Base-by-base conservation (phyloP, 2,329 filamentous ascomycete genomes). In the Beauveria caledonica region DNA sequence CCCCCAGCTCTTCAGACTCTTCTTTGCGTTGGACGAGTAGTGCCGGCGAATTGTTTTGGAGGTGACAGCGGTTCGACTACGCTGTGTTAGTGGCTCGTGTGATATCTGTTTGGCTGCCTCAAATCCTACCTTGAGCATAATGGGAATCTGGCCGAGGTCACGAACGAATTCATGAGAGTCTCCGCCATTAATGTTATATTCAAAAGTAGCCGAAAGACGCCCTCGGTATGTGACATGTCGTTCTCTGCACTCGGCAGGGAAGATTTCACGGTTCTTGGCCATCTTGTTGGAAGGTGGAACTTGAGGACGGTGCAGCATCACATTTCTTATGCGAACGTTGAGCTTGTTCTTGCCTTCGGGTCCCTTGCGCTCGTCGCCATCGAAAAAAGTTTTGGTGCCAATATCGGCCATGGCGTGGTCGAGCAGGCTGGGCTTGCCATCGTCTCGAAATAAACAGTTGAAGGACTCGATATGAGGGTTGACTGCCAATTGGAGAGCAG, bases 391-490 rank as follows among this genome's bases (percentile, higher is more conserved):
- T 76, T 93, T 95, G 64, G 85, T 88, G 68, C 93, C 94, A 75
- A 99, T 97, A 71, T 99, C 94, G 69, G 84, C 85, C 63, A 97
- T 73, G 13, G 83, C 92, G 65, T 90, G 86, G 54, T 88, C 84
- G 58, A 99, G 69, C 61, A 86, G 72, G 48, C 78, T 74, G 15
- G 71, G 72, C 64, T 73, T 75, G 54, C 89, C 90, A 73, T 87
- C 82, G 61, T 82, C 79, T 36, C 86, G 84, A 71, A 97, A 95
- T 52, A 97, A 81, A 57, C 86, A 86, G 78, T 99, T 96, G 84
- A 97, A 99, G 7, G 94, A 94, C 69, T 97, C 87, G 68, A 97
- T 88, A 74, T 99, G 94, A 54, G 94, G 94, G 65, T 89, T 82
- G 62, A 97, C 86, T n/a, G 93, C 90, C 63, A 84, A 83, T 68